Evolutionary conservation across 2,329 filamentous ascomycete species (phyloP), one percentile per base, ranked within the genome.

Genomic region (Aspergillus novofumigatus): DNA sequence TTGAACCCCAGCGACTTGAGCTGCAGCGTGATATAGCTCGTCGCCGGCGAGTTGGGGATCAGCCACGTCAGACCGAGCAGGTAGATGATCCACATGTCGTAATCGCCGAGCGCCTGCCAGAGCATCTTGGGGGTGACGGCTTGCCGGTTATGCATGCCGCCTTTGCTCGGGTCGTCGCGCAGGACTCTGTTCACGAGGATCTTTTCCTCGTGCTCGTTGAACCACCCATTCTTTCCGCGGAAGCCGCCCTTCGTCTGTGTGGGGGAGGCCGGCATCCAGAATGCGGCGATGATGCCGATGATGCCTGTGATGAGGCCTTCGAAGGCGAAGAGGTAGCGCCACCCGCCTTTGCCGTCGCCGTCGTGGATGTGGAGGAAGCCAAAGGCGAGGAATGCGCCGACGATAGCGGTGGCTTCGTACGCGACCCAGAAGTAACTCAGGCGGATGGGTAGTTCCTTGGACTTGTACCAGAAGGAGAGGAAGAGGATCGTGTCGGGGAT

Each of bases 381-480:
- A 50, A 69, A 83, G 0, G 78, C 78, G 4, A 81, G 71, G 47
- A 82, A 76, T 0, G 80, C 70, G 11, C 80, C 68, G 1, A 80
- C 69, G 21, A 81, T 81, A 1, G 72, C 67, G 0, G 79, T 80
- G 0, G 70, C 69, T 51, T 79, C 62, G 11, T 88, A 84, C 0
- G 86, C 81, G 0, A 85, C 84, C 89, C 88, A 92, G 74, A 91
- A 91, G 65, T 80, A 84, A 62, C 84, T 83, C 20, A 92, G 74
- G 1, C 89, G 82, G 10, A 82, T 80, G 0, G 88, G 87, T 0
- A 92, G 77, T 68, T 92, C 89, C 53, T 80, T 80, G 0, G 84
- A 84, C 49, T 84, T 91, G 75, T 91, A 92, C 72, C 88, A 92
- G 71, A 92, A 92, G 3, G 84, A 86, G 4, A 91, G 77, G 71